Conservation (phyloP, 495 filamentous ascomycete species). For the Corynascus novoguineensis region DNA sequence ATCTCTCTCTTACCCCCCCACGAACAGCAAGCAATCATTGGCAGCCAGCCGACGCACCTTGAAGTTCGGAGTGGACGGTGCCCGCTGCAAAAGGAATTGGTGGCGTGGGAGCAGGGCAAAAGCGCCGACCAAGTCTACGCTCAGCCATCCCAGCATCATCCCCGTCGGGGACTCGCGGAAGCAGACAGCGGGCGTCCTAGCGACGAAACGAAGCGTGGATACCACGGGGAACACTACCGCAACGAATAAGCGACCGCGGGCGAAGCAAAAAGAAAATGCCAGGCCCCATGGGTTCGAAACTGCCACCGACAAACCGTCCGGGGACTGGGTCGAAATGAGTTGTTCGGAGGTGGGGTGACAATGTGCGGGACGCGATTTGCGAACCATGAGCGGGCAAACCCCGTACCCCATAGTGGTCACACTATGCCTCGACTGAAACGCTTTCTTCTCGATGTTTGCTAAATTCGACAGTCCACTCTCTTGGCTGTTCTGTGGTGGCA, state of each 20-base stretch:
- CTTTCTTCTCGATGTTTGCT: conserved; percentile 10
- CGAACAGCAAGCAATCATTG: background rate
- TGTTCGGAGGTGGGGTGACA: conserved; percentile 7
- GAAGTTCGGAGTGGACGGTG: background rate
- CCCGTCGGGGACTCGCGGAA: background rate
- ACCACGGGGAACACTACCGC: conserved; percentile 2
- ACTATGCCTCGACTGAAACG: conserved; percentile 20
- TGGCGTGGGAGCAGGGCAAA: background rate
- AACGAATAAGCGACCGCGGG: conserved; percentile 14
- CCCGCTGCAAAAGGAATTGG: conserved; percentile 1
- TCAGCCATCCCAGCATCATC: conserved; percentile 3
- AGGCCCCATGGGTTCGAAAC: conserved; percentile 24
- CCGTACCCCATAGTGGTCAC: conserved; percentile 14
- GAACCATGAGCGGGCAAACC: conserved; percentile 11
- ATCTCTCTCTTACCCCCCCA: background rate
- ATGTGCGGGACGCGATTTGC: conserved; percentile 14
- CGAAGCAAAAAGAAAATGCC: conserved; percentile 10
- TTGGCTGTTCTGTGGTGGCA: conserved; percentile 13
- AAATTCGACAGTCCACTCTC: conserved; percentile 11
- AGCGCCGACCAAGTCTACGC: background rate
- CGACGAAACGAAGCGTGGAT: conserved; percentile 13
- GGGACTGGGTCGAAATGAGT: conserved; percentile 15
- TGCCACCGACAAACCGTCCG: conserved; percentile 6
- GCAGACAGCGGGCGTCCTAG: conserved; percentile 10
- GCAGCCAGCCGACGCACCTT: background rate